Evolutionary conservation across 169 alveolate genomes (phyloP).

Genomic region (Cryptosporidium felis): DNA sequence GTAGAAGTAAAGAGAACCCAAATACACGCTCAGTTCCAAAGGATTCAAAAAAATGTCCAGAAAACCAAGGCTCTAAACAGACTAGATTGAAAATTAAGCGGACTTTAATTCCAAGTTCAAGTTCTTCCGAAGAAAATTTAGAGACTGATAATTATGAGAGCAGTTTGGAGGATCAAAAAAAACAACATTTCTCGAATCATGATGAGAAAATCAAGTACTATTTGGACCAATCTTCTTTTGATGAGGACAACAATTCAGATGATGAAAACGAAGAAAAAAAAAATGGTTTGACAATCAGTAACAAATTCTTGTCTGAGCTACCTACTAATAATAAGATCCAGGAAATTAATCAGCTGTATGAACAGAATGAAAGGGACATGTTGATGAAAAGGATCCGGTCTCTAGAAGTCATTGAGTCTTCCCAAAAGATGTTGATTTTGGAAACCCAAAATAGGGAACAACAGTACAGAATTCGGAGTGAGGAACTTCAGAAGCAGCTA

Average conservation of each 20-base stretch:
- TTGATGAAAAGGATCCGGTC: conserved; percentile 52
- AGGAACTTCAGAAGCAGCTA: conserved; percentile 49
- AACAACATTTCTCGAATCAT: not conserved
- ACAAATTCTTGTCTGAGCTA: conserved; percentile 17
- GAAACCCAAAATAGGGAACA: conserved; percentile 66
- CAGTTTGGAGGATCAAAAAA: not conserved
- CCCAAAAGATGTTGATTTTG: conserved; percentile 56
- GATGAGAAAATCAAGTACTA: conserved; percentile 39
- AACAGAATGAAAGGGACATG: conserved; percentile 14
- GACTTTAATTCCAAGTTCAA: too few species aligned
- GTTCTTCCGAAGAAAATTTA: too few species aligned
- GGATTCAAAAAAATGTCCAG: too few species aligned
- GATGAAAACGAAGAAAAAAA: not conserved
- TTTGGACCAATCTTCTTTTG: not conserved
- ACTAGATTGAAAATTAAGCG: too few species aligned
- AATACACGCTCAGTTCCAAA: too few species aligned
- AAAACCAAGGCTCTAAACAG: too few species aligned
- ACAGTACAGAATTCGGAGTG: conserved; percentile 56
- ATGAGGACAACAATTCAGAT: not conserved
- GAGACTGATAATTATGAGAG: not conserved
- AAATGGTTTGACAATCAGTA: conserved; percentile 19
- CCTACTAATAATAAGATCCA: not conserved
- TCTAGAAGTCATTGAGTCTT: conserved; percentile 64
- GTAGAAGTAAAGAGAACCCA: too few species aligned
- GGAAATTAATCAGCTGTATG: not conserved